phyloP scores from a whole-genome alignment of 2,329 filamentous ascomycete genomes.

The Calonectria pseudoreteaudii region DNA sequence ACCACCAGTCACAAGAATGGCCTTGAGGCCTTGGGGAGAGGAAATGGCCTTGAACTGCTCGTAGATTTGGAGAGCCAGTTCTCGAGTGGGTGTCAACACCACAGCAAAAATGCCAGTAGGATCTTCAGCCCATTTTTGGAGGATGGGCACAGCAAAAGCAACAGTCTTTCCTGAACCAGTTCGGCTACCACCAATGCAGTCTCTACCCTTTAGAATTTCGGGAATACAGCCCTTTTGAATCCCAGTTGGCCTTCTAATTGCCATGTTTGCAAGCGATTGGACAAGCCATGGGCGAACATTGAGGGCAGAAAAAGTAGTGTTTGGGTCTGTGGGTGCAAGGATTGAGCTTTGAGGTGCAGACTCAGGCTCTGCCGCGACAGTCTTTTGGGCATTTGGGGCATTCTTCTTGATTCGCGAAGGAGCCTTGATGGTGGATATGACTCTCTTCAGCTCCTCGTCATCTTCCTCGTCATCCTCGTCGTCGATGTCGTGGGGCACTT shows the following conservation, averaged over 20 bases:
- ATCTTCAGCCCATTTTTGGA: constrained; percentile 94
- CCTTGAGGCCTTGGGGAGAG: constrained; percentile 86
- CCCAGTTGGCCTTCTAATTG: constrained; percentile 88
- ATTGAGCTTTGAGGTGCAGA: constrained; percentile 49
- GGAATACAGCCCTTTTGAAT: constrained; percentile 96
- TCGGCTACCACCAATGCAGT: constrained; percentile 94
- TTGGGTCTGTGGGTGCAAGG: constrained; percentile 65
- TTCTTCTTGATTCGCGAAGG: constrained; percentile 66
- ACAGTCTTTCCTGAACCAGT: constrained; percentile 98
- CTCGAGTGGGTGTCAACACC: constrained; percentile 88
- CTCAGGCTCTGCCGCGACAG: constrained; percentile 33
- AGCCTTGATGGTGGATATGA: constrained; percentile 58
- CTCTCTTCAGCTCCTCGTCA: constrained; percentile 48
- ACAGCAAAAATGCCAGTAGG: constrained; percentile 92
- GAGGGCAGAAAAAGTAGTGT: constrained; percentile 77
- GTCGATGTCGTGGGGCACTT: constrained; percentile 37
- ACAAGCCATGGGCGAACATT: constrained; percentile 89
- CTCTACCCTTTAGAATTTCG: constrained; percentile 88
- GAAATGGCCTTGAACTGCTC: constrained; percentile 97
- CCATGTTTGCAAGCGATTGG: constrained; percentile 78
- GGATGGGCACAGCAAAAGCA: constrained; percentile 92
- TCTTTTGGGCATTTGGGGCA: constrained; percentile 33
- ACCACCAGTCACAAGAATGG: constrained; percentile 90
- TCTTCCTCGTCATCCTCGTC: constrained; percentile 46
- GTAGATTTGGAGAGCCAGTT: constrained; percentile 94